Conservation (phyloP, 768 basidiomycete species). For the Pisolithus albus region DNA sequence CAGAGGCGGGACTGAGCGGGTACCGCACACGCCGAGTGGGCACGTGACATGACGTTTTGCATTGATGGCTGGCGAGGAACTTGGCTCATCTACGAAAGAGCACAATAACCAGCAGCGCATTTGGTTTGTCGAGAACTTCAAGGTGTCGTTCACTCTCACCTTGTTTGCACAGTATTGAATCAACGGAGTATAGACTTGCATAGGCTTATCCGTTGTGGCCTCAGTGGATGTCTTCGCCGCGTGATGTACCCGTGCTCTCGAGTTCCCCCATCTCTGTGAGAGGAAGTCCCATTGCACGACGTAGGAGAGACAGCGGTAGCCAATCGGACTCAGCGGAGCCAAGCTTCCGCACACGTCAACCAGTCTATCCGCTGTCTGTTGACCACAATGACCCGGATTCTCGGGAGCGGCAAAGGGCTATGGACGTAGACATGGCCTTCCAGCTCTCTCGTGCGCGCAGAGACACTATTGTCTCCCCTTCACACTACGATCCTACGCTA, state of each 20-base stretch:
- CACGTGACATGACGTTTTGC: too few relatives aligned
- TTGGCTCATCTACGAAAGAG: too few relatives aligned
- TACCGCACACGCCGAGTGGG: too few relatives aligned
- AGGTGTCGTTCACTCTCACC: not conserved
- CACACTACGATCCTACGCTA: slow-evolving; percentile 25
- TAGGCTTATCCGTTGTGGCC: slow-evolving; percentile 2
- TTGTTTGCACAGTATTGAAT: not conserved
- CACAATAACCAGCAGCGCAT: too few relatives aligned
- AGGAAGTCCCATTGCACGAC: slow-evolving; percentile 34
- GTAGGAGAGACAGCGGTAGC: slow-evolving; percentile 32
- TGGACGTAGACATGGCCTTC: slow-evolving; percentile 92
- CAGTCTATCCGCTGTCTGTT: slow-evolving; percentile 53
- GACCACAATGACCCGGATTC: slow-evolving; percentile 69
- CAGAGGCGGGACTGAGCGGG: too few relatives aligned
- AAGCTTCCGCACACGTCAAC: slow-evolving; percentile 41
- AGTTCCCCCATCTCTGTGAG: slow-evolving; percentile 39
- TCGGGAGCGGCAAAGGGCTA: slow-evolving; percentile 81
- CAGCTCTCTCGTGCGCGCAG: slow-evolving; percentile 68
- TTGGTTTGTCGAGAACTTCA: too few relatives aligned
- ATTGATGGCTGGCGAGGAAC: too few relatives aligned
- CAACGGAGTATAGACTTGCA: not conserved
- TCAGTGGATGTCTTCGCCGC: slow-evolving; percentile 31
- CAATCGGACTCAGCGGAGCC: slow-evolving; percentile 36
- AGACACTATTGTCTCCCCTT: slow-evolving; percentile 43
- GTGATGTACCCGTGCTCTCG: slow-evolving; percentile 27